Conservation (phyloP, 257 asterid species). For the Solanum paucissectum region DNA sequence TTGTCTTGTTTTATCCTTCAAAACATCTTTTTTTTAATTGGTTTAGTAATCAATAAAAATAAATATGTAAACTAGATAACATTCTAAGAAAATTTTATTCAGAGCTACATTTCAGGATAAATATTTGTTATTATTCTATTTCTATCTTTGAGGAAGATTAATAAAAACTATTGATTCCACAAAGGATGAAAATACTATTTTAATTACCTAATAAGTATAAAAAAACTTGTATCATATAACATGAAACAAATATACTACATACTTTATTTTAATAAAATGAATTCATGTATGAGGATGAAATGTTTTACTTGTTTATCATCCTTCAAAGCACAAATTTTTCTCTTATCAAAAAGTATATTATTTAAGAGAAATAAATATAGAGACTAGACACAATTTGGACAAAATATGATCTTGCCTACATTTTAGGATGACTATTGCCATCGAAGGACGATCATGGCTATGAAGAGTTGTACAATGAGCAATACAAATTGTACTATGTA, state of each 20-base stretch:
- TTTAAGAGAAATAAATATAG: not conserved
- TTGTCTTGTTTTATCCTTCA: not conserved
- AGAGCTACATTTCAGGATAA: no score
- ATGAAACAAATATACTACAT: no score
- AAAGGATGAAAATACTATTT: not conserved
- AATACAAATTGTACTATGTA: no score
- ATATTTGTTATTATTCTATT: not conserved
- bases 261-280: no score
- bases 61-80: not conserved
- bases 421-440: not conserved
- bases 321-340: not conserved
- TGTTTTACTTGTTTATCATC: no score
- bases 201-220: not conserved
- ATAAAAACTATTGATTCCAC: not conserved
- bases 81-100: not conserved
- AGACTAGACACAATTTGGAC: not conserved
- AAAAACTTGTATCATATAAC: not conserved
- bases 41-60: not conserved
- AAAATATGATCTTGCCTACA: not conserved
- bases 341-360: not conserved
- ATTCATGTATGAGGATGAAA: not conserved
- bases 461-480: no score
- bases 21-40: not conserved
- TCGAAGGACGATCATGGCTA: no score
- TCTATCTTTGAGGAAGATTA: not conserved